phyloP scores from a whole-genome alignment of 2,329 filamentous ascomycete genomes.

The Botrytis fabae region DNA sequence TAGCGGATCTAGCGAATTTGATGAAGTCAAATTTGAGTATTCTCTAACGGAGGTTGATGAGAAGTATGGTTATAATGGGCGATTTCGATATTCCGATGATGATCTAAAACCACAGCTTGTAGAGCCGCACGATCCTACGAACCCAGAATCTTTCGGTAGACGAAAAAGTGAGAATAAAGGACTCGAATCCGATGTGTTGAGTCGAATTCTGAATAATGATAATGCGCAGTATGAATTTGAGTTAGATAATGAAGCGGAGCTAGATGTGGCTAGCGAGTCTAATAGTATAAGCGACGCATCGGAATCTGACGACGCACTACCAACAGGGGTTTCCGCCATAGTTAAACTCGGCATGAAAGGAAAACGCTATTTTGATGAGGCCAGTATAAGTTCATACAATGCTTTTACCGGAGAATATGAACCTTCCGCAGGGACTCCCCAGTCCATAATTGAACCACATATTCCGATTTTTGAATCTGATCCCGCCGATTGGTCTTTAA shows the following conservation, averaged over 20 bases:
- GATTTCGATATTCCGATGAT: conserved; percentile 33
- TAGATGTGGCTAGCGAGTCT: conserved; percentile 33
- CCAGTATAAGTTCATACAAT: conserved; percentile 38
- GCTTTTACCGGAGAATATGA: conserved; percentile 37
- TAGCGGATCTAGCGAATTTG: conserved; percentile 35
- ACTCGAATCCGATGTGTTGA: conserved; percentile 34
- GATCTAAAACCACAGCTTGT: conserved; percentile 16
- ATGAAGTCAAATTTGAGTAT: conserved; percentile 38
- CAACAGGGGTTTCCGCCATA: conserved; percentile 52
- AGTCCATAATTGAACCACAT: conserved; percentile 34
- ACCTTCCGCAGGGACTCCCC: conserved; percentile 33
- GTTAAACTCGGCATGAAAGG: conserved; percentile 46
- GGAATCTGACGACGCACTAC: conserved; percentile 55
- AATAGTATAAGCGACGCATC: conserved; percentile 51
- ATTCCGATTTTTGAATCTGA: conserved; percentile 39
- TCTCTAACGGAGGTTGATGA: conserved; percentile 37
- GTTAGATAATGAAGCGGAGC: conserved; percentile 29
- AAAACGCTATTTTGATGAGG: conserved; percentile 36
- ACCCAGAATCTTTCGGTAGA: conserved; percentile 36
- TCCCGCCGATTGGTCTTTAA: conserved; percentile 46
- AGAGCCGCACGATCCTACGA: conserved; percentile 30
- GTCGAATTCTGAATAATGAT: conserved; percentile 49
- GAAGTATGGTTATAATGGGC: conserved; percentile 39
- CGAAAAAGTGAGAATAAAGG: conserved; percentile 28
- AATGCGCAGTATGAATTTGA: conserved; percentile 25